Evolutionary conservation across 306 rosid genomes (phyloP).

Genomic region (Hylodesmum podocarpum): DNA sequence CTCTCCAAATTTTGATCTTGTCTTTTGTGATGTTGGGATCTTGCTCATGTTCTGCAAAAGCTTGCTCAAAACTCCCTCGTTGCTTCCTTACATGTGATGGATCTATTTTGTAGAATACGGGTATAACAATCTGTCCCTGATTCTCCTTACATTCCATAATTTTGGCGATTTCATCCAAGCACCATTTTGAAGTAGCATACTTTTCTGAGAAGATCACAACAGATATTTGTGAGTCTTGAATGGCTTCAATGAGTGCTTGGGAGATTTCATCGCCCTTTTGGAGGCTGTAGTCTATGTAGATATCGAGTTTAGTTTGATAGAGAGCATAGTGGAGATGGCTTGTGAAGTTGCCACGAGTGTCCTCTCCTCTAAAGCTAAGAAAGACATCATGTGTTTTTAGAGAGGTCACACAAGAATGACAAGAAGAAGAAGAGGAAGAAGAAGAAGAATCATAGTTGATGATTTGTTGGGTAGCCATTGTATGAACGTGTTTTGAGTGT

Average conservation of each 20-base stretch:
- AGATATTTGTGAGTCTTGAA: background rate
- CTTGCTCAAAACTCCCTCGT: background rate
- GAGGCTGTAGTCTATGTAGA: background rate
- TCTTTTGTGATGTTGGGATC: no score
- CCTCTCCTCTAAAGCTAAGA: background rate
- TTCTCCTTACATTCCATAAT: conserved; percentile 1
- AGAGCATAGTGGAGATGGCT: background rate
- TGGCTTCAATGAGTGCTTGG: background rate
- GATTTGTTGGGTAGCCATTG: background rate
- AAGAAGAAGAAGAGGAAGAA: no score
- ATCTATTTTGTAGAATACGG: background rate
- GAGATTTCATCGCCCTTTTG: background rate
- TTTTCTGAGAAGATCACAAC: background rate
- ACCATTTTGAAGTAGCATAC: conserved; percentile 18
- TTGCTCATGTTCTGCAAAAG: background rate
- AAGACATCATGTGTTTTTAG: background rate
- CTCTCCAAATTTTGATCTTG: background rate
- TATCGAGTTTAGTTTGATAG: background rate
- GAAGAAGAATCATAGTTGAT: no score
- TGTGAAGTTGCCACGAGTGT: background rate
- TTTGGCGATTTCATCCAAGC: conserved; percentile 7
- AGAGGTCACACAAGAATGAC: background rate
- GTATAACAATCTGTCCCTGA: background rate
- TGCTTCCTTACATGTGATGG: conserved; percentile 20
- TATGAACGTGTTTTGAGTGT: no score